Evolutionary conservation across 2,329 filamentous ascomycete genomes (phyloP).

Genomic region (Paecilomyces variotii): DNA sequence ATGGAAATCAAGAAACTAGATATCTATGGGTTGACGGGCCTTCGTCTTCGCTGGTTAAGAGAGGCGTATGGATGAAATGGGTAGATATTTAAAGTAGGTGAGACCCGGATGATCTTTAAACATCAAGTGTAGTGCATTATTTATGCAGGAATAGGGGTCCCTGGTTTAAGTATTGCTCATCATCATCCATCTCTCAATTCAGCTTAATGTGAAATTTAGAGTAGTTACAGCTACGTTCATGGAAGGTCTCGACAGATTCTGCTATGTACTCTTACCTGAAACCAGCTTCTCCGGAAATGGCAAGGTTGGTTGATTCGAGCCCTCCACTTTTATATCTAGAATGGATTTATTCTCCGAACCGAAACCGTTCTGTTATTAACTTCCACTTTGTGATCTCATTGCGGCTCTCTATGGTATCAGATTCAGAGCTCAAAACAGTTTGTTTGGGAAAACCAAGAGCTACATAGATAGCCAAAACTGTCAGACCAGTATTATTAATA

Average conservation of each 20-base stretch:
- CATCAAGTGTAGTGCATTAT: no score
- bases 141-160: no score
- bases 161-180: no score
- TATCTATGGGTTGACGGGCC: slow-evolving; percentile 3
- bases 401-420: background rate
- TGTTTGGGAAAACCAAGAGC: background rate
- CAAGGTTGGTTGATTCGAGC: background rate
- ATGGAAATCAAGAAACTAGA: background rate
- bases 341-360: background rate
- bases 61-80: background rate
- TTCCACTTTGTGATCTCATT: background rate
- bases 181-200: no score
- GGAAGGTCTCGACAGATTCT: background rate
- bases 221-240: background rate
- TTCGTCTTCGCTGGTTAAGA: slow-evolving; percentile 1
- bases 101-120: no score
- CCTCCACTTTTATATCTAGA: background rate
- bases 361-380: background rate
- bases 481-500: background rate
- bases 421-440: background rate
- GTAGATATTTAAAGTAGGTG: background rate
- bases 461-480: background rate
- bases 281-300: background rate
- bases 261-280: background rate
- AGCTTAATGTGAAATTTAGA: no score